Conservation (phyloP, 805 yeast species). For the Cyberlindnera xishuangbannaensis region DNA sequence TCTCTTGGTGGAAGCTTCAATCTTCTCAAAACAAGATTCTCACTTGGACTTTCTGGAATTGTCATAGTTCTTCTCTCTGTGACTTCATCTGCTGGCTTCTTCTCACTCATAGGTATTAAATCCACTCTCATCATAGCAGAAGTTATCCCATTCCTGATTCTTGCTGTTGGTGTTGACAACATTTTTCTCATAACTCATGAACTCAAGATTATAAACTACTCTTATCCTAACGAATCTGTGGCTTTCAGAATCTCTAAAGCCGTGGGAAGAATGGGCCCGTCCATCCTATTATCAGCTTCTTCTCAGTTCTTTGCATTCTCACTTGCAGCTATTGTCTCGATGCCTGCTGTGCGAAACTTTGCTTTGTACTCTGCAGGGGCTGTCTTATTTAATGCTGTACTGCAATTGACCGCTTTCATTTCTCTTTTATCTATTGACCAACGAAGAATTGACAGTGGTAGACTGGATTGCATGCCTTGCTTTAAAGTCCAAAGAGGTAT, state of each 20-base stretch:
- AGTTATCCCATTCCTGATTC: slow-evolving; percentile 86
- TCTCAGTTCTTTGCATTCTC: slow-evolving; percentile 78
- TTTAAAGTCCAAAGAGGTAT: slow-evolving; percentile 25
- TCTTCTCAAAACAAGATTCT: slow-evolving; percentile 50
- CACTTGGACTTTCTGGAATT: slow-evolving; percentile 81
- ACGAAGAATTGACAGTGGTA: slow-evolving; percentile 47
- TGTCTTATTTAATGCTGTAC: slow-evolving; percentile 62
- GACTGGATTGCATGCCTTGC: slow-evolving; percentile 62
- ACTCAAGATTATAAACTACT: slow-evolving; percentile 46
- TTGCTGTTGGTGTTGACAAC: slow-evolving; percentile 96
- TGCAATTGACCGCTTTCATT: slow-evolving; percentile 80
- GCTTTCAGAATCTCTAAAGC: slow-evolving; percentile 59
- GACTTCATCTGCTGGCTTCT: slow-evolving; percentile 73
- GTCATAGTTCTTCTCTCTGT: slow-evolving; percentile 77
- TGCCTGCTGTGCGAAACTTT: slow-evolving; percentile 96
- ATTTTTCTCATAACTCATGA: slow-evolving; percentile 84
- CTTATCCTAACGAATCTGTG: slow-evolving; percentile 41
- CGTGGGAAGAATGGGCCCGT: slow-evolving; percentile 76
- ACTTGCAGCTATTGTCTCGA: slow-evolving; percentile 72
- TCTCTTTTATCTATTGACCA: slow-evolving; percentile 68
- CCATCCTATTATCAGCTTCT: slow-evolving; percentile 69
- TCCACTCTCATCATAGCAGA: slow-evolving; percentile 93
- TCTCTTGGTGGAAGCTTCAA: slow-evolving; percentile 59
- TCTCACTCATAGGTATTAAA: slow-evolving; percentile 69
- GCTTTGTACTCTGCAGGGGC: slow-evolving; percentile 90